Base-by-base conservation (phyloP, 2,329 filamentous ascomycete genomes). In the Orbilia blumenaviensis region DNA sequence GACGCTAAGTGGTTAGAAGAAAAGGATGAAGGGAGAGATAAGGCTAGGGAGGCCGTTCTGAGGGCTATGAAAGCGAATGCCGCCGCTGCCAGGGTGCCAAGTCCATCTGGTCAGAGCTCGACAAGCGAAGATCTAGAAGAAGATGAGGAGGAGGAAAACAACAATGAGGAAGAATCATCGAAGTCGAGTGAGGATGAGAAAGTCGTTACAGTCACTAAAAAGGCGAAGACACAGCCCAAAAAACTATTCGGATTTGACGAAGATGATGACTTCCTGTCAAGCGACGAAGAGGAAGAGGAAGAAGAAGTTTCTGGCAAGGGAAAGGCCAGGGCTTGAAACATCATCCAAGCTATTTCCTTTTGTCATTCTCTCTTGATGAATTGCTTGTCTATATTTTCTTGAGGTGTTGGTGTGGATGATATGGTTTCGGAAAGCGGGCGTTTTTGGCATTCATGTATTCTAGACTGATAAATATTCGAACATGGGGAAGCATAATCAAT, bases 1-100 rank as follows among this genome's bases (percentile, higher is more conserved):
- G 93, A 97, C 81, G 93, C 92, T 0, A 91, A 94, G 81, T 99
- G 94, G 93, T 90, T 98, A 42, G 95, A 99, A 82, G 91, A 93
- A 78, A 97, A 96, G 83, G 94, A 97, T 80, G 93, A 97, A 81
- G 91, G 91, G 25, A 90, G 89, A 78, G 93, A 96, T 84, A 91
- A 91, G 82, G 94, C 93, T 0, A 86, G 92, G 42, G 89, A 92
- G 79, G 92, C 92, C 2, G 91, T 94, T 4, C 81, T 91, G 46
- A 88, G 87, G 56, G 90, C 89, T 6, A 90, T 93, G 85, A 90
- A 89, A 83, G 52, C 52, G 1, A 38, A 25, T 25, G 16, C 52
- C 12, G 32, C 29, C 5, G 85, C 85, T 18, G 81, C 79, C 9
- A 79, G 80, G 42, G 82, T 82, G n/a, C 82, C 81, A 16, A 81